These are phyloP conservation scores for Coniosporium apollinis DNA, from an alignment of 495 filamentous ascomycete genomes.

Conservation along the genomic window DNA sequence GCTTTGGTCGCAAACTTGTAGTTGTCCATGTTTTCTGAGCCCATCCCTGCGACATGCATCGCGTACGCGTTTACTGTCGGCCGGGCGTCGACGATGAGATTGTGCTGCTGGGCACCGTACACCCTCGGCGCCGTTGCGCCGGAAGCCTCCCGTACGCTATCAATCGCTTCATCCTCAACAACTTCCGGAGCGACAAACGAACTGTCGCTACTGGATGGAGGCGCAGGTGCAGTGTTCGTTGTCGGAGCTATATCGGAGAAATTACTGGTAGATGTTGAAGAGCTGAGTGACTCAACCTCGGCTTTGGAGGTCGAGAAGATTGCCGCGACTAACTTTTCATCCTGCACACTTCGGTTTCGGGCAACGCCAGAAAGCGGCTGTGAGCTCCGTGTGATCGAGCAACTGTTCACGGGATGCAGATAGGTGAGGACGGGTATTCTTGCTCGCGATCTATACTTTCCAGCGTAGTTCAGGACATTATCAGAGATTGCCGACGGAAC, in stretches of 20 bases:
- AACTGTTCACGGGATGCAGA: slow-evolving; percentile 90
- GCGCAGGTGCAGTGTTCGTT: not conserved
- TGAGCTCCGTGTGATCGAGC: slow-evolving; percentile 87
- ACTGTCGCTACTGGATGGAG: slow-evolving; percentile 11
- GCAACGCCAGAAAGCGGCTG: slow-evolving; percentile 82
- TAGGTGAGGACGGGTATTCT: slow-evolving; percentile 84
- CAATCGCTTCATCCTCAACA: slow-evolving; percentile 56
- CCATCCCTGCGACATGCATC: slow-evolving; percentile 87
- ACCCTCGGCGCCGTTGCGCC: slow-evolving; percentile 32
- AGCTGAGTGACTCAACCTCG: slow-evolving; percentile 27
- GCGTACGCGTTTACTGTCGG: slow-evolving; percentile 90
- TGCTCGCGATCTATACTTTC: slow-evolving; percentile 67
- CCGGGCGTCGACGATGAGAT: slow-evolving; percentile 91
- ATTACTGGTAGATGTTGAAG: slow-evolving; percentile 12
- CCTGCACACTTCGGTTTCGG: slow-evolving; percentile 82
- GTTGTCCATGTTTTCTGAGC: slow-evolving; percentile 96
- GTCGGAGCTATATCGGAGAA: slow-evolving; percentile 31
- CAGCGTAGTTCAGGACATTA: slow-evolving; percentile 89
- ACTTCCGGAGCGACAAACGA: slow-evolving; percentile 41
- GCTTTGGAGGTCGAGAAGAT: slow-evolving; percentile 70
- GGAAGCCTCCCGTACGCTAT: slow-evolving; percentile 15
- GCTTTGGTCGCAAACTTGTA: slow-evolving; percentile 85
- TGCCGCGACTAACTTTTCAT: slow-evolving; percentile 81
- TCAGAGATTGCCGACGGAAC: slow-evolving; percentile 85
- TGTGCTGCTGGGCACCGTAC: slow-evolving; percentile 87